Conservation (phyloP, 176 grass and related monocot genomes). For the Triticum aestivum region DNA sequence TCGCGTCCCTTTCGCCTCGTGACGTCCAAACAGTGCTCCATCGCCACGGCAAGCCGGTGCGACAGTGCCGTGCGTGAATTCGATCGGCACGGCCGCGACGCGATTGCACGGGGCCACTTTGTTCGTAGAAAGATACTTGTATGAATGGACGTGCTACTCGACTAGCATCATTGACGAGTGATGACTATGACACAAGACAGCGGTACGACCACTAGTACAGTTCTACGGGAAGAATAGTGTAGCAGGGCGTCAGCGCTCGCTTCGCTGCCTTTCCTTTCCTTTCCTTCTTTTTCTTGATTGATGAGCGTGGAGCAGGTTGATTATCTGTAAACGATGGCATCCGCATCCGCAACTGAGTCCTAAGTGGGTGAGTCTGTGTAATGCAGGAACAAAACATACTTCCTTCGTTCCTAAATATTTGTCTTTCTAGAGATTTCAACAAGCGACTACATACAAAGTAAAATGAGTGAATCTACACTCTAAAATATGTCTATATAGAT, state of each 20-base stretch:
- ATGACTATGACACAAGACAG: not conserved
- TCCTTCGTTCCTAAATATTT: no score
- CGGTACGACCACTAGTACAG: not conserved
- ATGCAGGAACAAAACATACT: no score
- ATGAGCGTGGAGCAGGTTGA: no score
- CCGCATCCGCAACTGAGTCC: no score
- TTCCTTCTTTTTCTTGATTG: no score
- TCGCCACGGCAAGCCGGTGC: not conserved
- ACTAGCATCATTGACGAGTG: not conserved
- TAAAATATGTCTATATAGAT: no score
- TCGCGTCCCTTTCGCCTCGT: not conserved
- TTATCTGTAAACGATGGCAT: no score
- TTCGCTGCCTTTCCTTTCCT: not conserved
- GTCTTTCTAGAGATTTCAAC: no score
- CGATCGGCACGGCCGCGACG: not conserved
- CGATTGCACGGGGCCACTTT: not conserved
- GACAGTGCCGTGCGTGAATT: not conserved
- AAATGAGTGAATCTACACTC: no score
- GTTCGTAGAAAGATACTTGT: not conserved
- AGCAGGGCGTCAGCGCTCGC: not conserved
- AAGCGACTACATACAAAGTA: no score
- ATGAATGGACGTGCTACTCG: not conserved
- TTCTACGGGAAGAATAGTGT: not conserved
- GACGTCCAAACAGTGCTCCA: not conserved
- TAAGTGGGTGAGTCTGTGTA: no score